Base-by-base conservation (phyloP, 805 yeast genomes). In the Candida mattraensis region DNA sequence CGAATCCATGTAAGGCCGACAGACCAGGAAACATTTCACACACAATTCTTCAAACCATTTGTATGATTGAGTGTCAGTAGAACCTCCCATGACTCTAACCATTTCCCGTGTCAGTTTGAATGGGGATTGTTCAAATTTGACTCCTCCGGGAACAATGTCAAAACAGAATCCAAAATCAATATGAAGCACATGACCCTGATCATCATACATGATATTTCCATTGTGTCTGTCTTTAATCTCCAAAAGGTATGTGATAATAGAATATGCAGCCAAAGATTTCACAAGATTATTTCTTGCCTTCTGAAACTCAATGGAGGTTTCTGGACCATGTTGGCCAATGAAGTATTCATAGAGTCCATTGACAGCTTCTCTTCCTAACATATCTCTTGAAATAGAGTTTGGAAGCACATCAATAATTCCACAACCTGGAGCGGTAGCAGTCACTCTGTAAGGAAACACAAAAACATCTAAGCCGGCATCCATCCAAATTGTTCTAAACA, bases 131-230 rank as follows among this genome's bases (percentile, higher is more conserved):
- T 93, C 99, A 58, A 93, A 94, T 54, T 82, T 87, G 31, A 93
- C 97, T 22, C 99, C 99, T 47, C 99, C 99, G 7, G 99, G 99
- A 21, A 87, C 97, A 60, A 93, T 93, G 65, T 93, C 99, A 59
- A 93, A 94, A 53, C 96, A 89, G 72, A 93, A 93, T 3, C 99
- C 99, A 66, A 93, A 93, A 65, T 93, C 99, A 61, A 94, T 87
- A 62, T 93, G 99, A 44, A 94, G 67, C 43, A 94, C 78, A 58
- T 93, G 96, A 5, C 99, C 99, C 53, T 86, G 83, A 42, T 82
- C 87, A 57, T 93, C 99, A 55, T 93, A 87, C 86, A 93, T 83
- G 45, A 93, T 91, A 61, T 93, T 93, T 60, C 99, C 99, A 64
- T 93, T 93, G 63, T 93, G 99, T 55, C 99, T 78, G 65, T 93